Base-by-base conservation (phyloP, 139 green algal species). In the Chlorella sorokiniana region DNA sequence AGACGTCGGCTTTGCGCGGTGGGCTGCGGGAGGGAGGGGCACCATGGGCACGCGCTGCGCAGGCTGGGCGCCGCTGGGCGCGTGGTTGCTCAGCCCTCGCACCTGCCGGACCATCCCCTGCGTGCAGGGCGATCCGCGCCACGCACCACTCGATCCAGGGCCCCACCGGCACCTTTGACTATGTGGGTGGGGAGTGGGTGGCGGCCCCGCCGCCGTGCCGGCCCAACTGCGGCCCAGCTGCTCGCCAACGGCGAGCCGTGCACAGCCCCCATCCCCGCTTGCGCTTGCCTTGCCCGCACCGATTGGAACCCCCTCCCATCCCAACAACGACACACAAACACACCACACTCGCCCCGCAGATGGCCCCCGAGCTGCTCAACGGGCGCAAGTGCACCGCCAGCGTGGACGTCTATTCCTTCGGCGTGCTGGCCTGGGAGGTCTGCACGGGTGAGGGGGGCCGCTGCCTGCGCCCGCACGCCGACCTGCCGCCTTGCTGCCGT, bases 391-490 rank as follows among this genome's bases (percentile, higher is more conserved):
- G 69, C 40, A 88, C 73, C 10, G 68, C 76, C 61, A 89, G 86
- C 56, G 84, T 89, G 11, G 87, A 90, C 69, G 78, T 89, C 14
- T 90, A 87, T n/a, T 56, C 35, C 1, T 78, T 37, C 35, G 71
- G 48, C 2, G 22, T 51, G 9, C 70, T 77, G 45, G 16, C 45
- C 2, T 62, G 48, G 44, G 70, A 77, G 33, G 6, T 77, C 5
- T 77, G 70, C 70, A 42, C 31, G 14, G 70, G 70, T 77, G 64
- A 40, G 70, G 1, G 31, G 10, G 6, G 64, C 64, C 29, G 64
- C 14, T 51, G 35, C 11, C 35, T 20, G 59, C 22, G 29, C 31
- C 8, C 5, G 8, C 6, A 42, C 63, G 41, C 4, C n/a, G 41
- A 23, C 63, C n/a, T 41, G 62, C 37, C 18, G 9, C 65, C 37